Conservation (phyloP, 768 basidiomycete genomes). For the Heimioporus sp. region DNA sequence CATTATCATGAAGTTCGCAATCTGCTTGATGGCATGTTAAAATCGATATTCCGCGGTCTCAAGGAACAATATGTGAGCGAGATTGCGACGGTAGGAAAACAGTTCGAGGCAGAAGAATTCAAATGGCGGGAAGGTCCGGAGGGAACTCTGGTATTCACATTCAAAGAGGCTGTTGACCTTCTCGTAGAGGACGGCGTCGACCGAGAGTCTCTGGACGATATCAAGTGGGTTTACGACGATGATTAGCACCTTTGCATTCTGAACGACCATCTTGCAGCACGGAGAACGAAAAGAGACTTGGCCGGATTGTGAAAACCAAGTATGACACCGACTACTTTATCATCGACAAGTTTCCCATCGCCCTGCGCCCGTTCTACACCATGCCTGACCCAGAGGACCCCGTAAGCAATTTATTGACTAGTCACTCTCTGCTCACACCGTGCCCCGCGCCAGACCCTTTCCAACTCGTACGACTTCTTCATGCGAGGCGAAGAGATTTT, state of each 20-base stretch:
- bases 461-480: slow-evolving; percentile 99
- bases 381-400: slow-evolving; percentile 96
- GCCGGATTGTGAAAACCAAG: slow-evolving; percentile 85
- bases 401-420: slow-evolving; percentile 41
- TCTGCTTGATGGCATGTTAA: slow-evolving; percentile 81
- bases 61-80: slow-evolving; percentile 75
- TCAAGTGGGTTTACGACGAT: slow-evolving; percentile 55
- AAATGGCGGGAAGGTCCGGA: slow-evolving; percentile 71
- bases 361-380: slow-evolving; percentile 96
- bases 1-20: slow-evolving; percentile 99
- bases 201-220: slow-evolving; percentile 80
- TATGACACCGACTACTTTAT: slow-evolving; percentile 99
- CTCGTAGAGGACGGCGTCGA: slow-evolving; percentile 84
- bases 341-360: slow-evolving; percentile 98
- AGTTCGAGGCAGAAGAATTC: slow-evolving; percentile 96
- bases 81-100: slow-evolving; percentile 75
- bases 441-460: slow-evolving; percentile 57
- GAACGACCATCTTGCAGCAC: slow-evolving; percentile 55
- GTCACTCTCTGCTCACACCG: background rate
- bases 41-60: slow-evolving; percentile 83
- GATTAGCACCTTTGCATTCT: background rate
- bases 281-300: slow-evolving; percentile 92
- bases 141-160: slow-evolving; percentile 82
- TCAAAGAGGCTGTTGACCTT: slow-evolving; percentile 84
- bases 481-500: slow-evolving; percentile 99